Percentiles rank a stretch among this genome's conserved stretches.
Evolutionary conservation across 2,329 filamentous ascomycete species (phyloP).

Genomic region (Fusarium tjaetaba): DNA sequence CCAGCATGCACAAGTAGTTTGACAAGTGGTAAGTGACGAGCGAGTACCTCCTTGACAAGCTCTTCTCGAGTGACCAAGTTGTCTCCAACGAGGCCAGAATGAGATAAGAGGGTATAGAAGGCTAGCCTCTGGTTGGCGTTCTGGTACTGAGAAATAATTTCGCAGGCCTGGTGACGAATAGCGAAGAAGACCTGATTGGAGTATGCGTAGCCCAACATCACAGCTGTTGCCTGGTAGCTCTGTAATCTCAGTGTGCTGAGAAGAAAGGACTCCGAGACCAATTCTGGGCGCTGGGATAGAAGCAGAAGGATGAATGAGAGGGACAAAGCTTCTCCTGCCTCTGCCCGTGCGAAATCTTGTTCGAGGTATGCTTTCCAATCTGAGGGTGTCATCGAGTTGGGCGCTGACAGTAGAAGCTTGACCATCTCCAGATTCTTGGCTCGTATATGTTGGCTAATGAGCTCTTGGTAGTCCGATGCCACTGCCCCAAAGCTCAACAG

Average conservation of each 20-base stretch:
- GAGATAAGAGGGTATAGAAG: background rate
- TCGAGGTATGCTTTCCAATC: slow-evolving; percentile 1
- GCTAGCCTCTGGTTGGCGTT: background rate
- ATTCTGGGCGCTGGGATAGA: background rate
- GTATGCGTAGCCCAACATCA: slow-evolving; percentile 1
- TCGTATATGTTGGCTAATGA: background rate
- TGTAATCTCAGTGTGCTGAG: background rate
- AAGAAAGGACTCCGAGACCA: background rate
- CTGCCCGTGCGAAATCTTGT: background rate
- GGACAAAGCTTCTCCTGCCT: background rate
- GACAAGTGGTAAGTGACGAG: background rate
- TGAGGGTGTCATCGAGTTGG: background rate
- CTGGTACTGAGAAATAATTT: background rate
- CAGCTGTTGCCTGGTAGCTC: background rate
- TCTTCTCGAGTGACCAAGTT: slow-evolving; percentile 5
- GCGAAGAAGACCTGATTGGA: slow-evolving; percentile 1
- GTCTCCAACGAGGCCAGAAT: background rate
- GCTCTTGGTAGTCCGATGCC: background rate
- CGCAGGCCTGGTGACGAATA: background rate
- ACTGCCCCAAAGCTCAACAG: slow-evolving; percentile 18
- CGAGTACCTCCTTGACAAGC: background rate
- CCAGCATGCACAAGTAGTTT: background rate
- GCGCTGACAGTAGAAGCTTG: slow-evolving; percentile 3
- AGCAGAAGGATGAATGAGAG: background rate
- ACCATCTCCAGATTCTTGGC: background rate